These are phyloP conservation scores for Paulinella micropora DNA, from an alignment of 78 protist genomes.

Conservation along the genomic window DNA sequence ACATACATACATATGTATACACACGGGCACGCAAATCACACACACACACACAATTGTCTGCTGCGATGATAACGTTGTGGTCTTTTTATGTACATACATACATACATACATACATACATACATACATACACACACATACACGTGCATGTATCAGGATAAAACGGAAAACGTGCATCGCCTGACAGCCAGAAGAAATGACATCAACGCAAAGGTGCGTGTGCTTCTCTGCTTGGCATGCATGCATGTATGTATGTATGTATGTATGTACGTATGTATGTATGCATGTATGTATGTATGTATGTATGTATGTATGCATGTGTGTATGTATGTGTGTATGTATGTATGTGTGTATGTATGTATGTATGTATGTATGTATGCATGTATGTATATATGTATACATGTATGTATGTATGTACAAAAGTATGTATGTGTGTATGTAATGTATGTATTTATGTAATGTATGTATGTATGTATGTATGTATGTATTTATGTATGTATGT, in stretches of 20 bases:
- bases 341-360: background rate
- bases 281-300: background rate
- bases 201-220: conserved; percentile 63
- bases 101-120: too few relatives aligned
- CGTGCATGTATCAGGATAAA: conserved; percentile 50
- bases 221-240: background rate
- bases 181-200: conserved; percentile 89
- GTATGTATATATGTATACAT: background rate
- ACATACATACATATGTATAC: too few relatives aligned
- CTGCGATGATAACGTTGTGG: too few relatives aligned
- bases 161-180: conserved; percentile 68
- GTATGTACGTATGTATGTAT: background rate
- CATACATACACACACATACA: too few relatives aligned
- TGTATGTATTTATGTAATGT: background rate
- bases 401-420: background rate
- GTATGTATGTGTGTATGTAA: background rate
- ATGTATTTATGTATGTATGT: background rate
- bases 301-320: background rate
- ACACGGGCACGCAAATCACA: too few relatives aligned
- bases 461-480: background rate
- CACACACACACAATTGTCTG: too few relatives aligned
- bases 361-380: background rate
- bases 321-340: too few relatives aligned
- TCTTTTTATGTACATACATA: too few relatives aligned
- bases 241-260: background rate